Evolutionary conservation across 202 grass and related monocot genomes (phyloP).

Genomic region (Zoysia matrella): DNA sequence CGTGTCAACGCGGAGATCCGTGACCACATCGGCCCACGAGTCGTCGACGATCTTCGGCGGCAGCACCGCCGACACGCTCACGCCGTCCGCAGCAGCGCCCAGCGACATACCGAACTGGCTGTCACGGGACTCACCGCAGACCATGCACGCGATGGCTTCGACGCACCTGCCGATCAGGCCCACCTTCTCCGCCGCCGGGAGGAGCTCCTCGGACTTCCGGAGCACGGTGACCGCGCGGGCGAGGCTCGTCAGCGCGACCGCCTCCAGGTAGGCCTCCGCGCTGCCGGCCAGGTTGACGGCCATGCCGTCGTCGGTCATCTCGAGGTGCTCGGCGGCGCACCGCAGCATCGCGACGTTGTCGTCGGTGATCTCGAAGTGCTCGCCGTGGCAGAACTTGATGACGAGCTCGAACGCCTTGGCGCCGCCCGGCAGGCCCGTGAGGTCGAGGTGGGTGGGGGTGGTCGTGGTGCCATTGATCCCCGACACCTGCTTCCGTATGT

Average conservation of each 20-base stretch:
- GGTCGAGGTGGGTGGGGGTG: conserved; percentile 48
- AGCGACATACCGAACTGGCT: conserved; percentile 36
- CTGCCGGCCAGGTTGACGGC: conserved; percentile 51
- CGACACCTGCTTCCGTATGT: conserved; percentile 62
- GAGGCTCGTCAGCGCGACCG: conserved; percentile 68
- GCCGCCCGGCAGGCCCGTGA: conserved; percentile 71
- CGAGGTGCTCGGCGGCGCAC: conserved; percentile 46
- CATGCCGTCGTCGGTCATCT: conserved; percentile 51
- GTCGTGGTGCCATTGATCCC: conserved; percentile 31
- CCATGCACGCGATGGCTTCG: conserved; percentile 71
- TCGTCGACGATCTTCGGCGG: conserved; percentile 56
- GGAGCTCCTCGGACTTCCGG: conserved; percentile 66
- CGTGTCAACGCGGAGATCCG: conserved; percentile 70
- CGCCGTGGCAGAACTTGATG: conserved; percentile 79
- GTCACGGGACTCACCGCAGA: conserved; percentile 45
- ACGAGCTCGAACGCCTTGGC: conserved; percentile 72
- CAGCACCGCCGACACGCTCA: conserved; percentile 1
- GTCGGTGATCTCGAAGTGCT: conserved; percentile 68
- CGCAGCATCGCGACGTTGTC: conserved; percentile 81
- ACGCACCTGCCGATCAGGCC: conserved; percentile 65
- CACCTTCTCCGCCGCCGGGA: conserved; percentile 74
- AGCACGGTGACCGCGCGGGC: conserved; percentile 71
- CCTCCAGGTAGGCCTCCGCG: conserved; percentile 69
- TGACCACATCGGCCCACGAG: conserved; percentile 89
- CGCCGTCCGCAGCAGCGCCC: not conserved